Base-by-base conservation (phyloP, 192 early-diverging fungal species). In the Dissophora globulifera region DNA sequence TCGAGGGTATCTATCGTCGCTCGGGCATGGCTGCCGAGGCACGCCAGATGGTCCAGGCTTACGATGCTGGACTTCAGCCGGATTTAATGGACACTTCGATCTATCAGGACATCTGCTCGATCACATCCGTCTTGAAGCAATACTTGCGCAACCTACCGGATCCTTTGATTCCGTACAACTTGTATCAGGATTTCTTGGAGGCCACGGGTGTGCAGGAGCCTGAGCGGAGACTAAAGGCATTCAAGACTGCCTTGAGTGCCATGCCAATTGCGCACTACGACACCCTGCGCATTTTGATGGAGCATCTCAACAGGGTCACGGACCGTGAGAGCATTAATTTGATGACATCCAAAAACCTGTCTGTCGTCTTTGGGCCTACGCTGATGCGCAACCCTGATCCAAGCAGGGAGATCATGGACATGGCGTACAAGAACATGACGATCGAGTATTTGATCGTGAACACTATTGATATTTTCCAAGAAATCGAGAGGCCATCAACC, bases 321-420 rank as follows among this genome's bases (percentile, higher is more conserved):
- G 40, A 84, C 26, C 56, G 83, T 20, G 80, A 85, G 30, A 65
- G 70, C 41, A 76, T 85, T 29, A 99, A 99, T 76, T 88, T 92
- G 31, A 99, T 99, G 97, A 92, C 87, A 5, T 71, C 93, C 38
- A 93, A 95, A 67, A 99, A 98, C 61, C 76, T 99, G 42, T 88
- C 94, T 19, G 94, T 97, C 25, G 94, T 99, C 20, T 97, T 99
- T 90, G 95, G 91, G 6, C 94, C 93, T 8, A 96, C 92, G 7
- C 66, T 99, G 35, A 69, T 94, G 82, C 86, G 87, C 11, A 85
- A 86, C 70, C 80, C 72, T 8, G 82, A 91, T 52, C 62, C 90
- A 22, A 76, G 82, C n/a, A 67, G 78, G 23, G 91, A 92, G 60
- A 84, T 94, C 53, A 54, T 86, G 41, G 91, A 94, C 57, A 92